These are phyloP conservation scores for Russula earlei DNA, from an alignment of 768 basidiomycete genomes.

Conservation along the genomic window DNA sequence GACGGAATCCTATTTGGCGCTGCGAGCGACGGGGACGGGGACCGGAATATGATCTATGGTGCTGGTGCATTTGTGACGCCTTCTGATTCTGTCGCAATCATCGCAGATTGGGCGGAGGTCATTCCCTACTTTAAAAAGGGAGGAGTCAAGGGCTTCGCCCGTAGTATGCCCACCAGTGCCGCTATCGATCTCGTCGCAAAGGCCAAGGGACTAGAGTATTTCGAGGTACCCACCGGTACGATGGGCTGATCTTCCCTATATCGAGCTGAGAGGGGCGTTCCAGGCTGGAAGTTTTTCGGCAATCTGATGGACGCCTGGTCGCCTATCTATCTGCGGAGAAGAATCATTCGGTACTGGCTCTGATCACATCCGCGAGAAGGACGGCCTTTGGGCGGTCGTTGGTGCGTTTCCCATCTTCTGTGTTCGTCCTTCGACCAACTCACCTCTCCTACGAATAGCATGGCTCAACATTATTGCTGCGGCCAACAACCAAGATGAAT, in stretches of 20 bases:
- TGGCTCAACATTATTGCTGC: slow-evolving; percentile 97
- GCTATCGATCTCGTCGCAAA: slow-evolving; percentile 95
- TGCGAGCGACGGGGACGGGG: slow-evolving; percentile 95
- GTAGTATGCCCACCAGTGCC: slow-evolving; percentile 96
- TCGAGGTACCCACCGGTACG: slow-evolving; percentile 93
- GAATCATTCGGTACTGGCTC: slow-evolving; percentile 99
- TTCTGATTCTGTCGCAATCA: slow-evolving; percentile 95
- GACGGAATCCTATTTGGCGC: slow-evolving; percentile 87
- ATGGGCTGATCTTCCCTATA: neutral
- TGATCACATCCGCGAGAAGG: slow-evolving; percentile 99
- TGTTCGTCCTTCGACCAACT: neutral
- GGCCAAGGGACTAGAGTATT: slow-evolving; percentile 85
- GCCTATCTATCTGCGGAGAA: slow-evolving; percentile 96
- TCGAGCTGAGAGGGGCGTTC: neutral
- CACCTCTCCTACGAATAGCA: slow-evolving; percentile 36
- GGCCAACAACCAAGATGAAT: slow-evolving; percentile 52
- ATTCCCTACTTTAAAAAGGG: slow-evolving; percentile 89
- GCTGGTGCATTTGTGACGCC: slow-evolving; percentile 97
- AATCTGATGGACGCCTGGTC: slow-evolving; percentile 99
- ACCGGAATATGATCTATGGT: slow-evolving; percentile 99
- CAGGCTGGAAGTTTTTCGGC: slow-evolving; percentile 99
- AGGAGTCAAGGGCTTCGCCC: slow-evolving; percentile 90
- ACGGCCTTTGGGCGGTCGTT: slow-evolving; percentile 94
- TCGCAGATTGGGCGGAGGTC: slow-evolving; percentile 89
- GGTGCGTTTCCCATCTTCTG: slow-evolving; percentile 42